These are phyloP conservation scores for Endocarpon pusillum DNA, from an alignment of 495 filamentous ascomycete species.

Conservation along the genomic window DNA sequence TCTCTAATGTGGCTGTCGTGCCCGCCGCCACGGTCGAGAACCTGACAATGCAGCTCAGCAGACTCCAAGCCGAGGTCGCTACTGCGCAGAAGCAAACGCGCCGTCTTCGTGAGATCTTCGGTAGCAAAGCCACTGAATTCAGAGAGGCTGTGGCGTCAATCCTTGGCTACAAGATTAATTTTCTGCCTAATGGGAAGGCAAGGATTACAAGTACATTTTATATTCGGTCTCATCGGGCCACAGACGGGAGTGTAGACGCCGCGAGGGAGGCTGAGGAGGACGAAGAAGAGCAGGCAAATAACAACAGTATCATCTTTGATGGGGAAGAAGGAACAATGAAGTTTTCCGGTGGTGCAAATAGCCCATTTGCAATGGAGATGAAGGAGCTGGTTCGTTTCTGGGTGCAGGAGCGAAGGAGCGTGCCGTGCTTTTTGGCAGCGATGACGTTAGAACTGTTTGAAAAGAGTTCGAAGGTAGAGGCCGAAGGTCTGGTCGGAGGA, in stretches of 20 bases:
- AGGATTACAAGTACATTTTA: slow-evolving; percentile 67
- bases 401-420: slow-evolving; percentile 79
- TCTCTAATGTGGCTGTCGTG: slow-evolving; percentile 34
- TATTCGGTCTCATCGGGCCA: slow-evolving; percentile 42
- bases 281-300: slow-evolving; percentile 33
- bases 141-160: slow-evolving; percentile 78
- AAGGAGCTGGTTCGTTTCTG: slow-evolving; percentile 74
- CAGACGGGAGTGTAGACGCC: slow-evolving; percentile 25
- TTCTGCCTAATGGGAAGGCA: slow-evolving; percentile 84
- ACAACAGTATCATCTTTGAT: slow-evolving; percentile 90
- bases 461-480: slow-evolving; percentile 47
- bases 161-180: slow-evolving; percentile 83
- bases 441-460: slow-evolving; percentile 86
- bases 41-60: slow-evolving; percentile 50
- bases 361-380: slow-evolving; percentile 70
- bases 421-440: slow-evolving; percentile 82
- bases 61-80: slow-evolving; percentile 53
- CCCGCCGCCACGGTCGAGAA: slow-evolving; percentile 64
- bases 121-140: slow-evolving; percentile 76
- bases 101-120: slow-evolving; percentile 80
- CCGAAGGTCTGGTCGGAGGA: no score
- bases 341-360: slow-evolving; percentile 75
- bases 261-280: slow-evolving; percentile 40
- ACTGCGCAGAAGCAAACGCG: slow-evolving; percentile 70
- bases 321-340: slow-evolving; percentile 96